These are phyloP conservation scores for Populus hybrid DNA, from an alignment of 441 rosid species.

Conservation along the genomic window DNA sequence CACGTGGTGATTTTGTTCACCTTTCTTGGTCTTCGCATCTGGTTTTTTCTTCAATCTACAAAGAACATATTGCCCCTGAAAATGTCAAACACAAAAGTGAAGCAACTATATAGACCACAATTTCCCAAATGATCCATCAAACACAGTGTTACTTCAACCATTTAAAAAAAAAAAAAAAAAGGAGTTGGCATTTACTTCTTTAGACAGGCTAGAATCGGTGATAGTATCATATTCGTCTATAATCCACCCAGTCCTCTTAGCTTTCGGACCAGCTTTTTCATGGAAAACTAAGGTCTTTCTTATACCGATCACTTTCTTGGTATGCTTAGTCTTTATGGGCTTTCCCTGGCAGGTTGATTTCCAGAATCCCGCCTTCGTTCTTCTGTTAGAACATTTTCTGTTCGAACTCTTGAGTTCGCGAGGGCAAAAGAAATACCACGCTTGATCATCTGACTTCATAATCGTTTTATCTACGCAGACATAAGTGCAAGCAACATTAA, in stretches of 20 bases:
- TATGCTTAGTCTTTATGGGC: not conserved
- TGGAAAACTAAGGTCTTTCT: conserved; percentile 30
- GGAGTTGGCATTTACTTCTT: conserved; percentile 14
- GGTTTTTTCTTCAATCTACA: conserved; percentile 6
- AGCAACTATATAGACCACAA: not conserved
- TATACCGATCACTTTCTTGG: conserved; percentile 21
- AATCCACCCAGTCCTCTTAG: conserved; percentile 18
- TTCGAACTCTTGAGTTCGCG: conserved; percentile 2
- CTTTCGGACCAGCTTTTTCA: conserved; percentile 2
- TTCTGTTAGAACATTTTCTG: conserved; percentile 17
- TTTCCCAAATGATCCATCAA: not conserved
- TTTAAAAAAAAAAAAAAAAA: too few species aligned
- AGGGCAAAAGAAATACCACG: conserved; percentile 41
- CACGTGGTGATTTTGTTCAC: conserved; percentile 3
- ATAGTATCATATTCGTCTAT: conserved; percentile 25
- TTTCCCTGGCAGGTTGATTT: conserved; percentile 28
- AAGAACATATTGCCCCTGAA: conserved; percentile 17
- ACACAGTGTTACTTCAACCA: not conserved
- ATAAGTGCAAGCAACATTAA: not conserved
- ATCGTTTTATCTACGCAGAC: conserved; percentile 9
- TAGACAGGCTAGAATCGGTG: not conserved
- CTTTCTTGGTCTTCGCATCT: not conserved
- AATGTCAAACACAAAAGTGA: not conserved
- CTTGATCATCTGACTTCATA: conserved; percentile 11
- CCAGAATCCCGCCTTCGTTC: conserved; percentile 32